Percentiles rank a stretch among this genome's conserved stretches.
phyloP scores from a whole-genome alignment of 345 rosid genomes.

The Corchorus capsularis region DNA sequence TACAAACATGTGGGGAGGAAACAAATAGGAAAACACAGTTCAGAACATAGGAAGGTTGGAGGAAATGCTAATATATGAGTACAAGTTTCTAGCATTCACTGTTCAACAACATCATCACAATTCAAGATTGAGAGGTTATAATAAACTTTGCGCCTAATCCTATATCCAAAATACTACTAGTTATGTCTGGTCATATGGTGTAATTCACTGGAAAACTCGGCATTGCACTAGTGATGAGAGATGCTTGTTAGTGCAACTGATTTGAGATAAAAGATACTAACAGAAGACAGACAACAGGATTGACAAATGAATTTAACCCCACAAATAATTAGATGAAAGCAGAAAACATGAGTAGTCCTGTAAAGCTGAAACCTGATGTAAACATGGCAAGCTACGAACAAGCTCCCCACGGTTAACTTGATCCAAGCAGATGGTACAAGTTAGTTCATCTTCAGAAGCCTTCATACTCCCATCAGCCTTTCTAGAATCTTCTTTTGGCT shows the following conservation, averaged over 20 bases:
- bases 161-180: too few relatives aligned
- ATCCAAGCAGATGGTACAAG: slow-evolving; percentile 76
- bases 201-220: background rate
- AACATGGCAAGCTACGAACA: slow-evolving; percentile 73
- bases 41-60: too few relatives aligned
- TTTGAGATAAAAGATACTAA: background rate
- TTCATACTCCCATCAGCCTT: slow-evolving; percentile 37
- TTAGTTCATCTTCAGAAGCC: slow-evolving; percentile 56
- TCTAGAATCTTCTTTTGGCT: slow-evolving; percentile 48
- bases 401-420: slow-evolving; percentile 65
- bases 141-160: too few relatives aligned
- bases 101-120: too few relatives aligned
- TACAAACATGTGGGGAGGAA: background rate
- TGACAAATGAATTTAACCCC: background rate
- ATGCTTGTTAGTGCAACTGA: background rate
- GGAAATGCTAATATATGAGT: too few relatives aligned
- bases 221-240: background rate
- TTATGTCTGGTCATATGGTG: background rate
- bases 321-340: background rate
- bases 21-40: too few relatives aligned
- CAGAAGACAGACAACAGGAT: background rate
- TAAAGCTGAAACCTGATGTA: slow-evolving; percentile 56
- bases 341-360: background rate
- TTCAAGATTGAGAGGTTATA: too few relatives aligned
- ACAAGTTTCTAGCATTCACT: too few relatives aligned